Base-by-base conservation (phyloP, 768 basidiomycete species). In the Calocybe cyanea region DNA sequence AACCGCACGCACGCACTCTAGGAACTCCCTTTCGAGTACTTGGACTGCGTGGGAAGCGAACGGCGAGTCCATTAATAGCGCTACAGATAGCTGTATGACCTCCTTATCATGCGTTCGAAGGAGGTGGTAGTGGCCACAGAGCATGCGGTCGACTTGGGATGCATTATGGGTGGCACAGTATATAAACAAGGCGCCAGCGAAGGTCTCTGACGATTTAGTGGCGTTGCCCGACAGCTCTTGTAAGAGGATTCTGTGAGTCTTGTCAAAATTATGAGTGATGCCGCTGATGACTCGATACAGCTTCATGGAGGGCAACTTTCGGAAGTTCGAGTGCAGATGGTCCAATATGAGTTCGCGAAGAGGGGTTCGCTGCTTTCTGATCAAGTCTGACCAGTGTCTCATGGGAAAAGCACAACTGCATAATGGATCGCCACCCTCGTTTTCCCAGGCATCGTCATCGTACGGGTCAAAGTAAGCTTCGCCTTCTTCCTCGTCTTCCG, bases 21-120 rank as follows among this genome's bases (percentile, higher is more conserved):
- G 37, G 0, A 85, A 65, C 52, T 85, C 82, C 46, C 64, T 68
- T 50, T 81, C 74, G 45, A 78, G 53, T 45, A 83, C 72, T 19
- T 64, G 48, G 0, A 77, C 53, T 14, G 68, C 71, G 21, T 63
- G 59, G 0, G 45, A 33, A n/a, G 61, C 60, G 54, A 65, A 62
- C 4, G 52, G 32, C 3, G 52, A 49, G 11, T 57, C 55, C 0
- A 68, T 54, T 38, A 83, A 61, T 32, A 67, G 48, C 13, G 64
- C 49, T 7, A 73, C 71, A 0, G 78, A 77, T 13, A 56, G 49
- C 46, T 80, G 81, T 15, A 81, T 58, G 0, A 67, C 60, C 1
- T 56, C 24, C 3, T 73, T 63, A 40, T 86, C 82, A 11, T 78
- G 75, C 1, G 83, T 73, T 3, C 82, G 81, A n/a, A 86, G 67